phyloP scores from a whole-genome alignment of 306 rosid species.

The Vigna reflexopilosa region DNA sequence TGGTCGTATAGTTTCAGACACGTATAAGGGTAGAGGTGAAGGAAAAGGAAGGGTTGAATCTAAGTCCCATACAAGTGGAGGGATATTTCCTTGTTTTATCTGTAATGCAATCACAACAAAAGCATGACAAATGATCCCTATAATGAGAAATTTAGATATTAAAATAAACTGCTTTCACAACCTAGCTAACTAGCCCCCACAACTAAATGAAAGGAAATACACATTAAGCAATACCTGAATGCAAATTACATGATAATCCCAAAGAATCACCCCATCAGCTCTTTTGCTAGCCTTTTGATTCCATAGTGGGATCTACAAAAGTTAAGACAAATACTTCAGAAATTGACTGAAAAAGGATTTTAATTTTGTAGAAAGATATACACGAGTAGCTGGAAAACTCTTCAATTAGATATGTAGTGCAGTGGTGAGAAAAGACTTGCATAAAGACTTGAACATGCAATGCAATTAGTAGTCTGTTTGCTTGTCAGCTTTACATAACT shows the following conservation, averaged over 20 bases:
- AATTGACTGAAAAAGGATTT: conserved; percentile 13
- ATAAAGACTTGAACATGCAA: conserved; percentile 15
- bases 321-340: conserved; percentile 25
- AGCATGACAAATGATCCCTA: conserved; percentile 40
- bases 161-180: background rate
- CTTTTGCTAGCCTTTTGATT: conserved; percentile 79
- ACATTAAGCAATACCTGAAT: conserved; percentile 60
- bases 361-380: background rate
- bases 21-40: conserved; percentile 65
- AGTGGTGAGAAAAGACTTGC: background rate
- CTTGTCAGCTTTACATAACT: conserved; percentile 5
- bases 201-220: conserved; percentile 33
- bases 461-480: conserved; percentile 2
- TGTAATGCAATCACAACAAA: conserved; percentile 48
- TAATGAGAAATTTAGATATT: conserved; percentile 25
- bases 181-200: background rate
- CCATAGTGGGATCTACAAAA: conserved; percentile 79
- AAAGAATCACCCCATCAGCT: conserved; percentile 79
- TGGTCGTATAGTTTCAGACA: conserved; percentile 71
- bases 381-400: background rate
- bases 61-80: conserved; percentile 79
- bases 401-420: background rate
- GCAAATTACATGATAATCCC: conserved; percentile 96
- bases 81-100: conserved; percentile 57
- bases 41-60: conserved; percentile 82